Conservation (phyloP, 2,329 filamentous ascomycete species). For the Fusarium temperatum region DNA sequence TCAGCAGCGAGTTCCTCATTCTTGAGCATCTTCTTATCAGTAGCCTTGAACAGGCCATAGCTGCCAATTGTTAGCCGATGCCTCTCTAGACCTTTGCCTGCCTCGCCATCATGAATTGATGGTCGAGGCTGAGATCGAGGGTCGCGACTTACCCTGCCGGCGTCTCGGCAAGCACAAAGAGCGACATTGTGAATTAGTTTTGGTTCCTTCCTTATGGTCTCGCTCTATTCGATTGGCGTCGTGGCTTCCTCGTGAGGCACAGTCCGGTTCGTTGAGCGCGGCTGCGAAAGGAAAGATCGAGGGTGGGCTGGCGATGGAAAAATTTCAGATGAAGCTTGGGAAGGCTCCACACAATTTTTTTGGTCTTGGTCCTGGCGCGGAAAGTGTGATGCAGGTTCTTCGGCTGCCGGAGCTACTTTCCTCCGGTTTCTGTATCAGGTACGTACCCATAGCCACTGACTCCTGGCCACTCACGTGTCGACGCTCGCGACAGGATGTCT, state of each 20-base stretch:
- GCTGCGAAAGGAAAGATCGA: slow-evolving; percentile 47
- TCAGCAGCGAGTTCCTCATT: slow-evolving; percentile 81
- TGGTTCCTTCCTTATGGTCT: slow-evolving; percentile 44
- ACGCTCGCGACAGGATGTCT: slow-evolving; percentile 27
- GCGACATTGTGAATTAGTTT: slow-evolving; percentile 71
- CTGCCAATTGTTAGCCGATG: slow-evolving; percentile 59
- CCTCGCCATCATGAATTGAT: slow-evolving; percentile 12
- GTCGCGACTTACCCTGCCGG: slow-evolving; percentile 73
- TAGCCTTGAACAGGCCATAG: slow-evolving; percentile 97
- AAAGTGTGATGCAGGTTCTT: slow-evolving; percentile 42
- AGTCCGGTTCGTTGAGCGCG: slow-evolving; percentile 49
- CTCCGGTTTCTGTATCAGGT: slow-evolving; percentile 30
- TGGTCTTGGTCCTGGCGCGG: slow-evolving; percentile 35
- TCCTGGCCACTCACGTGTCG: slow-evolving; percentile 43
- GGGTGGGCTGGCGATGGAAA: slow-evolving; percentile 50
- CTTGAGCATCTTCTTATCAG: slow-evolving; percentile 98
- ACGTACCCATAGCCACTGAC: slow-evolving; percentile 19
- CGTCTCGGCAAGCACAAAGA: slow-evolving; percentile 94
- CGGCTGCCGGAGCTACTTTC: slow-evolving; percentile 40
- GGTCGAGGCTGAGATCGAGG: slow-evolving; percentile 8
- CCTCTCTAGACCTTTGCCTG: slow-evolving; percentile 4
- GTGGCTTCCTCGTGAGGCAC: slow-evolving; percentile 49
- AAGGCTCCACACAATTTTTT: slow-evolving; percentile 54
- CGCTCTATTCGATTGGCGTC: slow-evolving; percentile 46
- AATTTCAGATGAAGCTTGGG: slow-evolving; percentile 52